Evolutionary conservation across 2,329 filamentous ascomycete genomes (phyloP), one percentile per base, ranked within the genome.

Genomic region (Tolypocladium inflatum): DNA sequence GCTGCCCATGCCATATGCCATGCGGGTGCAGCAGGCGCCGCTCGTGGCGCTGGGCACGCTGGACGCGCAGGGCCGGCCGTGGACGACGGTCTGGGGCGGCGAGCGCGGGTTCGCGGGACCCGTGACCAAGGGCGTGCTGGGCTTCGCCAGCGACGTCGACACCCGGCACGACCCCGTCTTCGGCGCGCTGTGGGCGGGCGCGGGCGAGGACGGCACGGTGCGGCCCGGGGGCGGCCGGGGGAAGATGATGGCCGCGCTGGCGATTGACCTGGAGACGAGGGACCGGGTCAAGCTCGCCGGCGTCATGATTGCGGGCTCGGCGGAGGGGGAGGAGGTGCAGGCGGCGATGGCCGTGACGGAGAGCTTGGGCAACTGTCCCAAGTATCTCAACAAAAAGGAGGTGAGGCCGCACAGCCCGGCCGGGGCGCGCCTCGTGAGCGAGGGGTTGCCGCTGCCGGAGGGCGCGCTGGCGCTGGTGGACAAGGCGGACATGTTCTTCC

Each of bases 41-140:
- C 76, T 94, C 9, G 76, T 94, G 17, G 89, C 89, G 0, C 73
- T 95, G 21, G 90, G 90, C 1, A 83, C 88, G 0, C 72, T 92
- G 1, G 90, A 94, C 66, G 70, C 73, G 2, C 66, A 84, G 23
- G 80, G 80, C 2, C 75, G 82, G 23, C 89, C 88, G 1, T 95
- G 90, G 90, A 88, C 87, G 19, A 88, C 88, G 0, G 62, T 95
- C 9, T 88, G 88, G 84, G 89, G 89, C n/a, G 90, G 90, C 19
- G 76, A 86, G 59, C 71, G 80, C 1, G 88, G 88, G 0, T 89
- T 93, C 63, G 83, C 84, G 0, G 76, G 80, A 54, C 80, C 83
- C 0, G 73, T 92, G 0, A 85, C 83, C 2, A 76, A 81, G 45
- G 80, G 76, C 1, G 78, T 90, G 11, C 76, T 95, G 4, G 88